Evolutionary conservation across 768 basidiomycete species (phyloP).

Genomic region (Favolaschia claudopus): DNA sequence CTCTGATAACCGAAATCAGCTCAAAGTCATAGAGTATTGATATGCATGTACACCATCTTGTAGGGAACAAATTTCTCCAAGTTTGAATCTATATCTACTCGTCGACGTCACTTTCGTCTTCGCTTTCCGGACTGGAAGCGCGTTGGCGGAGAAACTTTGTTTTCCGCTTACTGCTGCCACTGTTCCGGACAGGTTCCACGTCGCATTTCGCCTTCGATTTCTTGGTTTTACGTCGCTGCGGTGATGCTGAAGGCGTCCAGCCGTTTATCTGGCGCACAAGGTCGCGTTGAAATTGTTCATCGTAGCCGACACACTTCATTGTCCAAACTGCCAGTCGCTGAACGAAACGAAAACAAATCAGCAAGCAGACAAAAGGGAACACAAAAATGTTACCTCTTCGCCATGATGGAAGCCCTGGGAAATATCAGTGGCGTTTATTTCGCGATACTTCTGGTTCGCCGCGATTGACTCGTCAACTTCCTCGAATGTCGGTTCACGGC

Average conservation of each 20-base stretch:
- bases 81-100: too few species aligned
- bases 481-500: conserved; percentile 32
- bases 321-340: conserved; percentile 45
- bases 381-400: conserved; percentile 36
- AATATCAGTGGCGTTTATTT: conserved; percentile 36
- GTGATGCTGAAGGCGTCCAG: conserved; percentile 2
- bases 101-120: neutral
- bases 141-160: too few species aligned
- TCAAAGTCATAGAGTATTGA: too few species aligned
- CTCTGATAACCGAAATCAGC: too few species aligned
- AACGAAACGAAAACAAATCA: neutral
- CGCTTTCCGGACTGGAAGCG: too few species aligned
- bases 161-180: neutral
- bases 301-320: conserved; percentile 51
- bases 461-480: conserved; percentile 28
- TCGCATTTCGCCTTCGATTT: neutral
- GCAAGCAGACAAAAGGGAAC: neutral
- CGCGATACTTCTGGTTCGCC: conserved; percentile 4
- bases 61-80: too few species aligned
- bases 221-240: neutral
- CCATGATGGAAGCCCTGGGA: conserved; percentile 35
- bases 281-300: conserved; percentile 42
- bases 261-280: conserved; percentile 26
- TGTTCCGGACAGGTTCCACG: too few species aligned
- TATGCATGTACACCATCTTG: too few species aligned